These are phyloP conservation scores for Cudoniella acicularis DNA, from an alignment of 495 filamentous ascomycete genomes.

Conservation along the genomic window DNA sequence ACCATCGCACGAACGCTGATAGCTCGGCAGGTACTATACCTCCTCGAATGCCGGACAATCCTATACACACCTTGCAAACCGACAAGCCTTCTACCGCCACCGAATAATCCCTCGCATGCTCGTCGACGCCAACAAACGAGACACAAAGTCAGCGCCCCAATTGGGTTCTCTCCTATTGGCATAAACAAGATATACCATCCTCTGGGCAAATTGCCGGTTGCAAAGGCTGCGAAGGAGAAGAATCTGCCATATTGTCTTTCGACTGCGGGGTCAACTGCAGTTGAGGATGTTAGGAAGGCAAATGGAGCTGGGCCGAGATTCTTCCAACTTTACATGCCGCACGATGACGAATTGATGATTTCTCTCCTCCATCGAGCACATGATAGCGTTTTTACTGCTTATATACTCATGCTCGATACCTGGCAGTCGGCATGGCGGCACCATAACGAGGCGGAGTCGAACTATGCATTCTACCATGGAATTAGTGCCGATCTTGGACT, in stretches of 20 bases:
- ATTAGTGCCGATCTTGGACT: slow-evolving; percentile 40
- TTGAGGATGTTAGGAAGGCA: slow-evolving; percentile 56
- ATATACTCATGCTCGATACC: slow-evolving; percentile 63
- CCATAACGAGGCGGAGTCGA: slow-evolving; percentile 51
- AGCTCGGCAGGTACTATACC: slow-evolving; percentile 49
- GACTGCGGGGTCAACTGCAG: slow-evolving; percentile 54
- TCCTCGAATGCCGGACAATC: slow-evolving; percentile 64
- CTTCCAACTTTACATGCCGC: slow-evolving; percentile 64
- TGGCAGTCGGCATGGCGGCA: slow-evolving; percentile 65
- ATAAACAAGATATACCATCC: slow-evolving; percentile 65
- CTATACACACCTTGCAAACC: slow-evolving; percentile 62
- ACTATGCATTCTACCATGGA: slow-evolving; percentile 58
- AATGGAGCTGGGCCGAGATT: slow-evolving; percentile 50
- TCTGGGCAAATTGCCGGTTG: slow-evolving; percentile 53
- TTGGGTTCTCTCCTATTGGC: slow-evolving; percentile 64
- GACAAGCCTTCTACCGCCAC: slow-evolving; percentile 66
- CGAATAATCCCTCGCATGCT: slow-evolving; percentile 60
- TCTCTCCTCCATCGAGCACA: slow-evolving; percentile 52
- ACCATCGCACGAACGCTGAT: background rate
- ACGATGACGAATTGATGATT: slow-evolving; percentile 56
- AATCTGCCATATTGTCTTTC: slow-evolving; percentile 54
- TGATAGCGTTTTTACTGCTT: slow-evolving; percentile 52
- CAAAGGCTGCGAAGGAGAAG: slow-evolving; percentile 53
- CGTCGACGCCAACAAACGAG: slow-evolving; percentile 56
- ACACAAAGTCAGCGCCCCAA: slow-evolving; percentile 55